A percentile compares a stretch with the other conserved stretches of the same genome.
These are phyloP conservation scores for Phaeotremella skinneri DNA, from an alignment of 768 basidiomycete genomes.

Conservation along the genomic window DNA sequence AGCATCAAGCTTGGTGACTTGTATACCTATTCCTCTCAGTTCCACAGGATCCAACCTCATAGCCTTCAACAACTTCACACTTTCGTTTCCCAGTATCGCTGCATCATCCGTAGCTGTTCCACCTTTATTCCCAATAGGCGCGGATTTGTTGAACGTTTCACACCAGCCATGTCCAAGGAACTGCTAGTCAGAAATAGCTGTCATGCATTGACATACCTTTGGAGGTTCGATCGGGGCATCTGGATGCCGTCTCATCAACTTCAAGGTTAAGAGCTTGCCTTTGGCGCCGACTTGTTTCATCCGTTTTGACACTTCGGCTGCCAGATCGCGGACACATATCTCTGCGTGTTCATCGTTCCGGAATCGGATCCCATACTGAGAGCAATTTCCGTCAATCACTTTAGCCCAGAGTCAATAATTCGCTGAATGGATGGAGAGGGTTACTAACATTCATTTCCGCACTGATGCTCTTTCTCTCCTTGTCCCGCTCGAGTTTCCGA, in stretches of 20 bases:
- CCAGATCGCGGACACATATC: constrained; percentile 71
- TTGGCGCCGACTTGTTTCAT: constrained; percentile 67
- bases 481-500: constrained; percentile 73
- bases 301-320: constrained; percentile 69
- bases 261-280: constrained; percentile 75
- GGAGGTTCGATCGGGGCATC: constrained; percentile 83
- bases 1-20: constrained; percentile 81
- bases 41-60: constrained; percentile 79
- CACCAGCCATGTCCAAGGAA: constrained; percentile 90
- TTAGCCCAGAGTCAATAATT: background rate
- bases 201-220: constrained; percentile 61
- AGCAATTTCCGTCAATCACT: background rate
- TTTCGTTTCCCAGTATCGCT: constrained; percentile 68
- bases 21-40: constrained; percentile 86
- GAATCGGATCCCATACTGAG: constrained; percentile 94
- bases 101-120: constrained; percentile 73
- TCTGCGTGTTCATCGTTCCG: constrained; percentile 77
- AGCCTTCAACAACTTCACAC: constrained; percentile 69
- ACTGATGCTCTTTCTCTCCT: constrained; percentile 83
- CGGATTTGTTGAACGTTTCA: constrained; percentile 74
- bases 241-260: constrained; percentile 82
- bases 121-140: constrained; percentile 60
- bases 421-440: background rate
- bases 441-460: constrained; percentile 87
- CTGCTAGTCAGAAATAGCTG: constrained; percentile 53